A percentile compares a stretch with the other conserved stretches of the same genome.
These are phyloP conservation scores for Botrytis fragariae DNA, from an alignment of 2,329 filamentous ascomycete genomes.

Conservation along the genomic window DNA sequence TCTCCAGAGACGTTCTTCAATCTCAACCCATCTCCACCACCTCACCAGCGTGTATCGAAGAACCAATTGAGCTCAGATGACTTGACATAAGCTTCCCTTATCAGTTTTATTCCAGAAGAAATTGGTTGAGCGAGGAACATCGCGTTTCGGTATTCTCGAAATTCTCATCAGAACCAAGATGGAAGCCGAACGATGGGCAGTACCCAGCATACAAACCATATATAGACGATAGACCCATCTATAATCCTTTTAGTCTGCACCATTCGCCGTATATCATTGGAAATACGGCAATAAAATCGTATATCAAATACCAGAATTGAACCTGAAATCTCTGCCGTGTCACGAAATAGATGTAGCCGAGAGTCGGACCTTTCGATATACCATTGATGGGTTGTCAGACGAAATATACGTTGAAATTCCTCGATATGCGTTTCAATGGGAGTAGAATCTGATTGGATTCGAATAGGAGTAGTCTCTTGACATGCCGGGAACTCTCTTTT, in stretches of 20 bases:
- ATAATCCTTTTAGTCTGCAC: fast-evolving
- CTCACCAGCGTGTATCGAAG: background rate
- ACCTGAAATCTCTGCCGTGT: background rate
- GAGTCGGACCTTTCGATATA: background rate
- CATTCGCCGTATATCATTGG: fast-evolving
- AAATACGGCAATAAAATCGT: fast-evolving
- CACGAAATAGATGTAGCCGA: fast-evolving
- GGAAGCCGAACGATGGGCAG: too few relatives aligned
- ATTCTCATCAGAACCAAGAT: background rate
- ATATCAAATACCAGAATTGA: background rate
- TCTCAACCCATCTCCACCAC: background rate
- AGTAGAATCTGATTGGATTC: background rate
- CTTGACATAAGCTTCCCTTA: fast-evolving
- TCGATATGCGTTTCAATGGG: fast-evolving
- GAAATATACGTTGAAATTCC: too few relatives aligned
- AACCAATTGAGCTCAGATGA: background rate
- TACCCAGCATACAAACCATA: too few relatives aligned
- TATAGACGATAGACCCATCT: fast-evolving
- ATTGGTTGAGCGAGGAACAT: background rate
- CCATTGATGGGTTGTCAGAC: fast-evolving
- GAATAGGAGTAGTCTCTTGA: background rate
- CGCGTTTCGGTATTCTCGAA: background rate
- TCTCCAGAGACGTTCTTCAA: background rate
- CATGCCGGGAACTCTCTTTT: background rate
- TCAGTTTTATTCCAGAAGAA: background rate